phyloP scores from a whole-genome alignment of 2,329 filamentous ascomycete genomes.

The Trichoderma polysporum region DNA sequence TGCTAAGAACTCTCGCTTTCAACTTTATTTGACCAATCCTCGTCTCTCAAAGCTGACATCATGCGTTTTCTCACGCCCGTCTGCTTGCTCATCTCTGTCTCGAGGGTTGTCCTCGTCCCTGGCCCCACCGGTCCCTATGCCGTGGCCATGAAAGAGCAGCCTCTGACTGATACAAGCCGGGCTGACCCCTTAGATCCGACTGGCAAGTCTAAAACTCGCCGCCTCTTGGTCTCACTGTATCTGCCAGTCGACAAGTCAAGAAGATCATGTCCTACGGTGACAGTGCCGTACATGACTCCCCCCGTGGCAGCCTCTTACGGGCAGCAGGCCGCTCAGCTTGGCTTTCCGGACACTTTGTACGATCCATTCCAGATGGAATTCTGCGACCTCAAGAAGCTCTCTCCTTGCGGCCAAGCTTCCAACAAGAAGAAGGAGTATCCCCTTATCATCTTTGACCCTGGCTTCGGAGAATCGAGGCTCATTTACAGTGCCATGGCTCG shows the following conservation, averaged over 20 bases:
- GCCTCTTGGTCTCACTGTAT: slow-evolving; percentile 34
- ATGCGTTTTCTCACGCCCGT: slow-evolving; percentile 23
- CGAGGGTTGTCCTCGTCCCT: slow-evolving; percentile 30
- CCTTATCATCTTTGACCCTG: slow-evolving; percentile 46
- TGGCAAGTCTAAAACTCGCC: slow-evolving; percentile 25
- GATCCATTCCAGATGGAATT: slow-evolving; percentile 29
- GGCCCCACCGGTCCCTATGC: slow-evolving; percentile 33
- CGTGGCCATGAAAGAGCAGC: slow-evolving; percentile 29
- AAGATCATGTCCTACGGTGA: slow-evolving; percentile 25
- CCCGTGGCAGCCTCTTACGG: slow-evolving; percentile 34
- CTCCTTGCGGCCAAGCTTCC: slow-evolving; percentile 13
- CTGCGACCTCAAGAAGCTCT: slow-evolving; percentile 26
- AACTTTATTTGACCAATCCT: neutral
- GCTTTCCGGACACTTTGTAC: slow-evolving; percentile 35
- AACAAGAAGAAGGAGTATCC: slow-evolving; percentile 12
- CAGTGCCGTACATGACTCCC: slow-evolving; percentile 37
- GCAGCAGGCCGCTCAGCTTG: slow-evolving; percentile 27
- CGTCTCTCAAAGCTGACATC: neutral
- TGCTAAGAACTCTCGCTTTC: neutral
- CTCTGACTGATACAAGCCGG: slow-evolving; percentile 34
- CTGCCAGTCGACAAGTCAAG: slow-evolving; percentile 30
- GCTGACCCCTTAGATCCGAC: slow-evolving; percentile 36
- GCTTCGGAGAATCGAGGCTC: slow-evolving; percentile 43
- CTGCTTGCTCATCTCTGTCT: slow-evolving; percentile 22
- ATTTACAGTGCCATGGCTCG: slow-evolving; percentile 45